Conservation (phyloP, 441 rosid species). For the Populus hybrid region DNA sequence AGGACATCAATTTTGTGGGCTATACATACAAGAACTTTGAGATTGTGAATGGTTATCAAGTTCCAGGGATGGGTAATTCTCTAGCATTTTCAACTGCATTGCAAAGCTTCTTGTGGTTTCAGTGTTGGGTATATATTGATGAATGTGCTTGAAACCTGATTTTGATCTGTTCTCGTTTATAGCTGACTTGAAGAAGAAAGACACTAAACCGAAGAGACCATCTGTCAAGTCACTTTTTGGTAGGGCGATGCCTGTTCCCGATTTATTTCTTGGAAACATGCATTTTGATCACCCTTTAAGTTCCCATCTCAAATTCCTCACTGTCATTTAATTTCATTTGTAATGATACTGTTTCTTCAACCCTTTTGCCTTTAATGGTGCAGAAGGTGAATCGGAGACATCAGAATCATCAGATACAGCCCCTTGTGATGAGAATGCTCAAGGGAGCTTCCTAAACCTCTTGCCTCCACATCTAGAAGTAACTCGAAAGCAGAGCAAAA, state of each 20-base stretch:
- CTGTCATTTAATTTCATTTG: neutral
- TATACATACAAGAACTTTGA: slow-evolving; percentile 95
- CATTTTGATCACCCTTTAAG: neutral
- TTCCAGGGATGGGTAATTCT: slow-evolving; percentile 15
- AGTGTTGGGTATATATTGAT: neutral
- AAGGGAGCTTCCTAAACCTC: slow-evolving; percentile 48
- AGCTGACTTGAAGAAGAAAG: slow-evolving; percentile 90
- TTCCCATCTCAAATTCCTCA: neutral
- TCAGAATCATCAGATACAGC: slow-evolving; percentile 41
- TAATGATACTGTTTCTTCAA: neutral
- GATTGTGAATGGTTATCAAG: slow-evolving; percentile 74
- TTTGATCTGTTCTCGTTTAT: slow-evolving; percentile 36
- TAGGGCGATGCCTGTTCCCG: slow-evolving; percentile 28
- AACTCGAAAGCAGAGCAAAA: slow-evolving; percentile 28
- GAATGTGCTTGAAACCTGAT: slow-evolving; percentile 16
- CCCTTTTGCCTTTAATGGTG: slow-evolving; percentile 13
- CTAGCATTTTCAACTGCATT: neutral
- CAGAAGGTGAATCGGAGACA: slow-evolving; percentile 56
- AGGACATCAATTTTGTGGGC: slow-evolving; percentile 90
- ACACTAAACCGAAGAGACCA: slow-evolving; percentile 81
- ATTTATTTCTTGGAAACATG: slow-evolving; percentile 5
- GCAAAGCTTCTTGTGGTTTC: neutral
- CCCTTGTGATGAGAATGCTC: slow-evolving; percentile 27
- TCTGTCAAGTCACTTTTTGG: slow-evolving; percentile 96
- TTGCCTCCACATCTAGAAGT: slow-evolving; percentile 39